Base-by-base conservation (phyloP, 2,329 filamentous ascomycete species). In the Neofusicoccum kwambonambiense region DNA sequence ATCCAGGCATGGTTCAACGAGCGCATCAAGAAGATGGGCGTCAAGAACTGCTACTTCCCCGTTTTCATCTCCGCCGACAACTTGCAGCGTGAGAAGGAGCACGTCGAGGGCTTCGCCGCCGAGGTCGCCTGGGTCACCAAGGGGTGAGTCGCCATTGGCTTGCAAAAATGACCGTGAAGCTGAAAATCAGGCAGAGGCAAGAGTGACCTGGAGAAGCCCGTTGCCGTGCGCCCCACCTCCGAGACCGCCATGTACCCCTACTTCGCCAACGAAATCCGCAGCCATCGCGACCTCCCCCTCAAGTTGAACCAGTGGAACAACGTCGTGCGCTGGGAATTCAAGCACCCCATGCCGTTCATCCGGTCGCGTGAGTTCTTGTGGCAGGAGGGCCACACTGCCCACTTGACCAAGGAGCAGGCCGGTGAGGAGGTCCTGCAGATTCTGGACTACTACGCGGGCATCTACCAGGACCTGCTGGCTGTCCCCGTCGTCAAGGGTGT, bases 221-320 rank as follows among this genome's bases (percentile, higher is more conserved):
- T 90, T 67, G 88, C 88, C 47, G 88, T 90, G 68, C 88, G 88
- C 71, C 88, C 88, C 62, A 90, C 88, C 44, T 87, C 84, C 27
- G 88, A 90, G 77, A 90, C 88, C 58, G 92, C 95, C 80, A 96
- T 97, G 91, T 97, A 97, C 82, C 91, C 90, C 67, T 96, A 96
- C 84, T 97, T 96, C 78, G 86, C 92, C 70, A 95, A 96, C 81
- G 97, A 95, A 92, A 98, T 99, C 78, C 90, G 94, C 77, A 94
- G 90, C 76, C 93, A 99, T 81, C 88, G 96, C 73, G 95, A 99
- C 75, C 89, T 99, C 66, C 96, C 95, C 68, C 85, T 98, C 70
- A 90, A 92, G 74, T 85, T 98, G 70, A 98, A 98, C 82, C 95
- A 99, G 80, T 99, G 95, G 95, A 97, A 97, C 85, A 96, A 90